Conservation (phyloP, 139 green algal species). For the Zygnema circumcarinatum region DNA sequence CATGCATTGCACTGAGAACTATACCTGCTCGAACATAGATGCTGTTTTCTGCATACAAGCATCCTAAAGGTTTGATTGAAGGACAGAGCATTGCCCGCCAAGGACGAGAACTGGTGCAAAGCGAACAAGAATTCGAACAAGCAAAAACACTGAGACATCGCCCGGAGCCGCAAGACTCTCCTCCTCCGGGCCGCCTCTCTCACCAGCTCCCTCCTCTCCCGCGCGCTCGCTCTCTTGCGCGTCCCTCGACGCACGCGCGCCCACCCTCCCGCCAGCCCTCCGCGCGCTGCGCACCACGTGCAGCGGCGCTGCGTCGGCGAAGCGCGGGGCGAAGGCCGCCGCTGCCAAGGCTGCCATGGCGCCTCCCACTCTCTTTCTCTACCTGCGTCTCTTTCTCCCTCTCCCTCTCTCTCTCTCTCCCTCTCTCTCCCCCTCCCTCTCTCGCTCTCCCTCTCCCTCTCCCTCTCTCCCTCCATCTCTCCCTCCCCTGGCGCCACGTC, state of each 20-base stretch:
- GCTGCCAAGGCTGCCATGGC: too few species aligned
- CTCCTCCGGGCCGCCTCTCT: background rate
- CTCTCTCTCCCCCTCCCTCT: too few species aligned
- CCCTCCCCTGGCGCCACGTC: too few species aligned
- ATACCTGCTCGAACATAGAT: too few species aligned
- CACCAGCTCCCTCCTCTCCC: background rate
- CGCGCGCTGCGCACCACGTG: background rate
- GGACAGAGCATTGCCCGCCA: background rate
- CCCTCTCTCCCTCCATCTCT: background rate
- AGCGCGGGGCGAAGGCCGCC: background rate
- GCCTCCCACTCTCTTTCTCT: slow-evolving; percentile 3
- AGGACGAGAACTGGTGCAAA: background rate
- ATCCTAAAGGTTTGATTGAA: background rate
- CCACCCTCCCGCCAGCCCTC: background rate
- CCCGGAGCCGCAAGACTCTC: background rate
- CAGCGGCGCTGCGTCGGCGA: background rate
- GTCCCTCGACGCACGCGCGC: background rate
- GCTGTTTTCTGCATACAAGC: slow-evolving; percentile 8
- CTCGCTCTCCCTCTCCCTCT: slow-evolving; percentile 7
- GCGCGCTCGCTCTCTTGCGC: background rate
- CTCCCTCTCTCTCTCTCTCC: slow-evolving; percentile 14
- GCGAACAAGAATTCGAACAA: background rate
- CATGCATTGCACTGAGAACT: too few species aligned
- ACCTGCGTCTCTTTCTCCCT: too few species aligned
- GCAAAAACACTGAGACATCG: background rate